Base-by-base conservation (phyloP, 2,329 filamentous ascomycete genomes). In the Lachnellula cervina region DNA sequence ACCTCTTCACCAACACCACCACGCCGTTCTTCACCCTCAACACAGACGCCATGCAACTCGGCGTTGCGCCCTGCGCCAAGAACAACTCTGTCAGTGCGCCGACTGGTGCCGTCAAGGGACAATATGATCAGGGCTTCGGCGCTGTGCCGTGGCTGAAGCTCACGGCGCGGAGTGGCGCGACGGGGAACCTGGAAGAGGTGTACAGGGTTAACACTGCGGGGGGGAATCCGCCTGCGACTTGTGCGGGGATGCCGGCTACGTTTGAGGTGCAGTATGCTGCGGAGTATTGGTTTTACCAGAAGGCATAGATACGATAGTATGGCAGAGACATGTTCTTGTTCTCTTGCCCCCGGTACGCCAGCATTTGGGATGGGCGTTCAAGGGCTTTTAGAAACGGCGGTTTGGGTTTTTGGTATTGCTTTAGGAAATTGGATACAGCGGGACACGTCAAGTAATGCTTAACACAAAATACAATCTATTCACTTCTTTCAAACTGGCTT, bases 171-270 rank as follows among this genome's bases (percentile, higher is more conserved):
- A 69, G 73, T 46, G 80, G 77, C 32, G 80, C 80, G n/a, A 86
- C 82, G 1, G 82, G 81, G 2, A 74, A 77, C 45, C 82, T 89
- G 63, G 81, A 85, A 69, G 84, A 90, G 69, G 86, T 96, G 23
- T 97, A 93, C 74, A 82, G 93, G 13, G 75, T 97, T 45, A 80
- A 89, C 66, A 97, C 93, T 11, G 90, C 87, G 0, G 92, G 91
- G 25, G 93, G 93, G 11, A 82, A 80, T 47, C 74, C 90, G 2
- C 92, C 92, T 0, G 76, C 80, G 25, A 88, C 84, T 0, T 97
- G 93, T 70, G 70, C 80, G 35, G 88, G 83, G 11, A 78, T 83
- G 77, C 70, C 77, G 0, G 76, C 78, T 11, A 68, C 72, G 1
- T 92, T 97, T 63, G 76, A 86, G 59, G 82, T 96, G 14, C 78